Percentiles rank a stretch among this genome's conserved stretches.
These are phyloP conservation scores for Prunus mume DNA, from an alignment of 306 rosid genomes.

Conservation along the genomic window DNA sequence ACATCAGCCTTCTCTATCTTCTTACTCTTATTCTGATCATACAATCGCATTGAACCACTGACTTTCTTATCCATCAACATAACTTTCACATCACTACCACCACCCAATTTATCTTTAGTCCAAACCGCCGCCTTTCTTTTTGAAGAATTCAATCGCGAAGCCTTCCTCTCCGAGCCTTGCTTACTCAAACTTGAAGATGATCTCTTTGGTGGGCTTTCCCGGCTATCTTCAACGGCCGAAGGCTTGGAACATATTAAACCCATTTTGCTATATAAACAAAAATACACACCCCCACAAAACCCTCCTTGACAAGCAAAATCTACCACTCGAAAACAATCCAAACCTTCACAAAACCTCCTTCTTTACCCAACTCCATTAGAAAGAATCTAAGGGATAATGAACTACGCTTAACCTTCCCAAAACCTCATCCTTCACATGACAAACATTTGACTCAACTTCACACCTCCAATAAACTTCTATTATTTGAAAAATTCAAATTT, in stretches of 20 bases:
- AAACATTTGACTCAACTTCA: neutral
- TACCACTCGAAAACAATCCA: slow-evolving; percentile 20
- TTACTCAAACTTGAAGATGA: slow-evolving; percentile 34
- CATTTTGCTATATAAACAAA: slow-evolving; percentile 42
- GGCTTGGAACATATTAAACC: slow-evolving; percentile 63
- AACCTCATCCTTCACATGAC: slow-evolving; percentile 14
- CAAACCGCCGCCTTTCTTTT: slow-evolving; percentile 51
- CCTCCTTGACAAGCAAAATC: slow-evolving; percentile 27
- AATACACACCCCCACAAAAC: slow-evolving; percentile 4
- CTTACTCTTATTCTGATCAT: slow-evolving; percentile 44
- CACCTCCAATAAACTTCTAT: neutral
- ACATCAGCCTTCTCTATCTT: slow-evolving; percentile 42
- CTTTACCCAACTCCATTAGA: slow-evolving; percentile 30
- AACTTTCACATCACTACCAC: slow-evolving; percentile 37
- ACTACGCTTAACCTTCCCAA: slow-evolving; percentile 8
- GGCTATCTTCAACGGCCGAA: slow-evolving; percentile 61
- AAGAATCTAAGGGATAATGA: slow-evolving; percentile 30
- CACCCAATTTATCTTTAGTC: slow-evolving; percentile 38
- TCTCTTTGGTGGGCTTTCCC: slow-evolving; percentile 47
- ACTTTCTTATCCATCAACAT: slow-evolving; percentile 50
- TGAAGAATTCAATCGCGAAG: slow-evolving; percentile 53
- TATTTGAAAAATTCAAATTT: neutral
- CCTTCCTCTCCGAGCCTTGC: slow-evolving; percentile 35
- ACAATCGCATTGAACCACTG: slow-evolving; percentile 38
- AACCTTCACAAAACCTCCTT: slow-evolving; percentile 24